phyloP scores from a whole-genome alignment of 768 basidiomycete genomes.

The Polyporus arcularius region DNA sequence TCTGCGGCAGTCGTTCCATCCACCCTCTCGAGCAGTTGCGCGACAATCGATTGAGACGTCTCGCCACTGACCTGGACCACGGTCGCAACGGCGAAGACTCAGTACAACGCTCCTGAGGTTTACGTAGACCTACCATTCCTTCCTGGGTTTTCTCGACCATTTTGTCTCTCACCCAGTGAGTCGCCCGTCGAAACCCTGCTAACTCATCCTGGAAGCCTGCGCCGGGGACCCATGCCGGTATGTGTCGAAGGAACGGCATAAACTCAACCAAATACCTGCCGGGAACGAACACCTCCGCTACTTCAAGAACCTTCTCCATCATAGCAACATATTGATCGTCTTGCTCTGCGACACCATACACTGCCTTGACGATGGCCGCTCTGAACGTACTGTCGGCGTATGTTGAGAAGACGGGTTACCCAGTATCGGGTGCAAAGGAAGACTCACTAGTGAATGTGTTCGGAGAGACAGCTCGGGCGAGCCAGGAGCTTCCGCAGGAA shows the following conservation, averaged over 20 bases:
- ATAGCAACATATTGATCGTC: neutral
- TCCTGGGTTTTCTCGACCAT: too few species aligned
- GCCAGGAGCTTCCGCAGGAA: conserved; percentile 13
- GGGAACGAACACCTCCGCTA: conserved; percentile 21
- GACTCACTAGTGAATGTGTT: conserved; percentile 10
- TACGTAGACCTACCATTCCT: too few species aligned
- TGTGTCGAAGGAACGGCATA: conserved; percentile 24
- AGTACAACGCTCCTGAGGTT: too few species aligned
- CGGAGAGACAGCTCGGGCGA: neutral
- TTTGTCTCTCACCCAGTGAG: too few species aligned
- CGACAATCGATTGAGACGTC: neutral
- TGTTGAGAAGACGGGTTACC: too few species aligned
- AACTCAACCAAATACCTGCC: conserved; percentile 29
- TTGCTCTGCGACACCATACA: conserved; percentile 1
- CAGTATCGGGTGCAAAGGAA: too few species aligned
- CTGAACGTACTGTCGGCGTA: conserved; percentile 1
- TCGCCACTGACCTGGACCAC: neutral
- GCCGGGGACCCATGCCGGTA: conserved; percentile 26
- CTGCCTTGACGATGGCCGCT: neutral
- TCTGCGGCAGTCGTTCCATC: neutral
- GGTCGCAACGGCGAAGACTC: too few species aligned
- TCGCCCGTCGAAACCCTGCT: too few species aligned
- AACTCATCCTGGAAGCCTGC: conserved; percentile 16
- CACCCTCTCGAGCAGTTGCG: neutral
- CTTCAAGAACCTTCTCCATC: conserved; percentile 27